These are phyloP conservation scores for Eryngium alpinum DNA, from an alignment of 140 eudicot species.

Conservation along the genomic window DNA sequence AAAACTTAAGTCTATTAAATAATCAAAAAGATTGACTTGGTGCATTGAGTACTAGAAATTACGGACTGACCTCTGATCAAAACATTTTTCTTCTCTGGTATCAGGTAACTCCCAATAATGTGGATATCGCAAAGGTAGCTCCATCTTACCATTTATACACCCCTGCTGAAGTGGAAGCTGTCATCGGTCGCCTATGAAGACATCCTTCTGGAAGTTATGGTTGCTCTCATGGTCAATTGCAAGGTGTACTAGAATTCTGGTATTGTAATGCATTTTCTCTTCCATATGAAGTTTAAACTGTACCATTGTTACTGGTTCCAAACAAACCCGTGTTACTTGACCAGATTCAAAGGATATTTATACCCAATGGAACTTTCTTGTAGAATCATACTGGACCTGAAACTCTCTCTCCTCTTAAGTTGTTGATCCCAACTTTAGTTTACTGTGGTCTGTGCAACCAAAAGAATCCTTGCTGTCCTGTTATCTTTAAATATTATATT, in stretches of 20 bases:
- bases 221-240: neutral
- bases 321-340: neutral
- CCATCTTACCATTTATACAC: slow-evolving; percentile 88
- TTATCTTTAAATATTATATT: too few species aligned
- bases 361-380: neutral
- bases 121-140: slow-evolving; percentile 89
- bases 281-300: neutral
- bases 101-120: slow-evolving; percentile 88
- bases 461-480: neutral
- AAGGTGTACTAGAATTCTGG: neutral
- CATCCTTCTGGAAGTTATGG: neutral
- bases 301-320: neutral
- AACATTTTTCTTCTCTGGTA: neutral
- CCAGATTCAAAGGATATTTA: neutral
- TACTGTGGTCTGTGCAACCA: neutral
- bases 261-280: neutral
- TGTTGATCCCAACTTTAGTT: neutral
- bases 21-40: neutral
- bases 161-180: slow-evolving; percentile 84
- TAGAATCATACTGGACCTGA: neutral
- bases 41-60: neutral
- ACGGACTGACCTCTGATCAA: neutral
- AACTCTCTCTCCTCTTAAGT: neutral
- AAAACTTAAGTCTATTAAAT: neutral
- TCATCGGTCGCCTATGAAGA: slow-evolving; percentile 64